Evolutionary conservation across 257 asterid species (phyloP).

Genomic region (Verbena officinalis): DNA sequence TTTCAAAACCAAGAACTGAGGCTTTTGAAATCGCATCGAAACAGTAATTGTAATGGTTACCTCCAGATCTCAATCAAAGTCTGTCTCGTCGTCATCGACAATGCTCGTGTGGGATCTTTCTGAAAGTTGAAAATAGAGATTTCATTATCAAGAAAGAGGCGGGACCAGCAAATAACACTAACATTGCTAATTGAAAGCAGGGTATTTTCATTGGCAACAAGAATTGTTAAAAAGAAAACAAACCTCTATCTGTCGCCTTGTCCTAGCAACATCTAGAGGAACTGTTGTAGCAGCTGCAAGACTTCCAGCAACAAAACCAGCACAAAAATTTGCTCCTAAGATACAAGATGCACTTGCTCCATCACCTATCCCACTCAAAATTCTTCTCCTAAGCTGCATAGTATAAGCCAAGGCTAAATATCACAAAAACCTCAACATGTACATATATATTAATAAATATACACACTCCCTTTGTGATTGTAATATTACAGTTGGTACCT

Average conservation of each 20-base stretch:
- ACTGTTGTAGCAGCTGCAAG: constrained; percentile 78
- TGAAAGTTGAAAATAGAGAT: constrained; percentile 28
- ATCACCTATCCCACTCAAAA: constrained; percentile 54
- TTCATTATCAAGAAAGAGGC: constrained; percentile 15
- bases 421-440: neutral
- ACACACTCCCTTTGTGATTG: no score
- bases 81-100: constrained; percentile 68
- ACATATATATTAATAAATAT: no score
- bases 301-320: constrained; percentile 85
- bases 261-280: constrained; percentile 89
- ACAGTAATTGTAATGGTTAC: constrained; percentile 30
- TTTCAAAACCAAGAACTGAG: neutral
- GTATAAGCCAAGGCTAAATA: constrained; percentile 25
- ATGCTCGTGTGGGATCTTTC: constrained; percentile 72
- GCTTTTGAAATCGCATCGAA: neutral
- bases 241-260: constrained; percentile 90
- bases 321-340: constrained; percentile 76
- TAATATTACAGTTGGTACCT: no score
- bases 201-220: neutral
- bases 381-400: constrained; percentile 65
- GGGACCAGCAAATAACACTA: no score
- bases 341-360: constrained; percentile 50
- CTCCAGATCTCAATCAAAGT: constrained; percentile 79
- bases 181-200: neutral
- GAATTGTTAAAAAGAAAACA: constrained; percentile 12